Evolutionary conservation across 1,139 yeast species (phyloP), one percentile per base, ranked within the genome.

Genomic region (Hemisphaericaspora subhashii): DNA sequence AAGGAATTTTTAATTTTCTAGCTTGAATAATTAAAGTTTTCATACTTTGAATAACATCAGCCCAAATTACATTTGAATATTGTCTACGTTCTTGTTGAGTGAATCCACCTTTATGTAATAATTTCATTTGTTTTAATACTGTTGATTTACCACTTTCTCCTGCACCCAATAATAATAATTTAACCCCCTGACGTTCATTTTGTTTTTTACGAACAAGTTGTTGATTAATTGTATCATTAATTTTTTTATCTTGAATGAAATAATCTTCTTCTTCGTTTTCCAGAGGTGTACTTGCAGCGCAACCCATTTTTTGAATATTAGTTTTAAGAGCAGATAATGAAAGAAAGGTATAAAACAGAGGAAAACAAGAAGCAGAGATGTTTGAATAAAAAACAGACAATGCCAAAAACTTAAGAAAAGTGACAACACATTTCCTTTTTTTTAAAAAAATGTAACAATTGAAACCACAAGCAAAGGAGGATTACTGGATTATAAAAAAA

Each of bases 141-240:
- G 99, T 92, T 3, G 96, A 86, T 59, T 92, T 92, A 6, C 99
- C 98, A 40, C 92, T 82, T 62, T 92, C 99, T 6, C 98, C 98
- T 0, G 98, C 90, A 18, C 98, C 98, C 21, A 89, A 64, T 14
- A 89, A 65, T 35, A 90, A 63, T 43, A 90, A 68, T 56, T 84
- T 85, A 39, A 82, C 74, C 50, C 75, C 83, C 27, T 63, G 58
- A 41, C 60, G 62, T 29, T 58, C 79, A 42, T 68, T 66, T 45
- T 74, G 77, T 47, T 74, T 74, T 43, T 76, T 78, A 49, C 71
- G 66, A 47, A 72, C 74, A 44, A 86, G 61, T 31, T 80, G 70
- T 50, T 79, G 83, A 48, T 86, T 94, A 38, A 87, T 83, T 9
- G 77, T 81, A 50, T 81, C 86, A 47, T 83, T 80, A 21, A 81